Conservation (phyloP, 345 rosid genomes). For the Angophora floribunda region DNA sequence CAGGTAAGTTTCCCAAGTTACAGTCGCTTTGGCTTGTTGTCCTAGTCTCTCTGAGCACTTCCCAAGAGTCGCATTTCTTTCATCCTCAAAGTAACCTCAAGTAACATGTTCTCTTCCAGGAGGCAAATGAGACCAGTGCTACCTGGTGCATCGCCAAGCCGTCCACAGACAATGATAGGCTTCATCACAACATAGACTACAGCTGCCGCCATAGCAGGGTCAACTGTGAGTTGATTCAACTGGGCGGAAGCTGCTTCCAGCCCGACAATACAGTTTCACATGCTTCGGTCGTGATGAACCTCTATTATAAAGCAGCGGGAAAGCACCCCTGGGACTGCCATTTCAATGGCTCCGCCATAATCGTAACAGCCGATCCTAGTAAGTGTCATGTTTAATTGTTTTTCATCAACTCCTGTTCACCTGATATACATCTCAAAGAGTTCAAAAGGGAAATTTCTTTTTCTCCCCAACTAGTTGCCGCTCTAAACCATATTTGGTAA, state of each 20-base stretch:
- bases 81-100: background rate
- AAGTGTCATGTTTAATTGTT: background rate
- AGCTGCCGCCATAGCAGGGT: background rate
- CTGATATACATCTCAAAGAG: background rate
- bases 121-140: background rate
- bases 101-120: background rate
- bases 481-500: background rate
- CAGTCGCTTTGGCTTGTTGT: background rate
- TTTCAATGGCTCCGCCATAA: background rate
- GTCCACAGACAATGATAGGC: background rate
- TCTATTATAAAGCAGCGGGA: slow-evolving; percentile 1
- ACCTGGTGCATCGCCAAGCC: slow-evolving; percentile 7
- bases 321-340: slow-evolving; percentile 3
- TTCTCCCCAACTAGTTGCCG: background rate
- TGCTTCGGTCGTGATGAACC: slow-evolving; percentile 2
- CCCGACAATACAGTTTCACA: background rate
- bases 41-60: background rate
- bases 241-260: slow-evolving; percentile 5
- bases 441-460: background rate
- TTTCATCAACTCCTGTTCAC: background rate
- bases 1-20: background rate
- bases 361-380: slow-evolving; percentile 1
- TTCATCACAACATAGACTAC: background rate
- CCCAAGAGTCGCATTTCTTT: background rate
- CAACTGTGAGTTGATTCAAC: background rate